Evolutionary conservation across 768 basidiomycete genomes (phyloP), one percentile per base, ranked within the genome.

Genomic region (Nidularia pulvinata): DNA sequence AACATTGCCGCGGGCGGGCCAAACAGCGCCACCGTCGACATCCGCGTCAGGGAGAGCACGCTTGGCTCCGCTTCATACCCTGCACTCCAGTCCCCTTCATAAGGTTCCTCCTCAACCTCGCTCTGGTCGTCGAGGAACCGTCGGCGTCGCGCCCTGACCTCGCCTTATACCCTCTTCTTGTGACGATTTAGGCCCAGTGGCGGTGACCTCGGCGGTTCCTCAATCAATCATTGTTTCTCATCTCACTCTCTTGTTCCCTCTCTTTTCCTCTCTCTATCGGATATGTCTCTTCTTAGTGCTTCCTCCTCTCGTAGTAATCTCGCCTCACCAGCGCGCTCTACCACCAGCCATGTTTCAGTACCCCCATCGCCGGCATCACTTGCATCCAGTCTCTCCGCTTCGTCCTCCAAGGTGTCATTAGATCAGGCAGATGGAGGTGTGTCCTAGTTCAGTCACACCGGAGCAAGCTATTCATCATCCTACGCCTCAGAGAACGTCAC

Each of bases 351-450:
- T 57, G 61, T 71, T 25, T 10, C 37, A 39, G 37, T 39, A 10
- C 68, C 73, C 7, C 70, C 74, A 39, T 74, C 76, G 42, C 68
- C 74, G 11, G 62, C 60, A 54, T 75, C 76, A 47, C 65, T 66
- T 58, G 60, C 67, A 13, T 68, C 66, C 33, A 65, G 56, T 55
- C 61, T 52, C 48, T 73, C 73, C 35, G 71, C 80, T 33, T 81
- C 82, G 25, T 81, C 87, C 6, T 86, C 86, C 34, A 79, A 74
- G 52, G 53, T 72, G 34, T 85, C 86, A 25, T 69, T 85, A 58
- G 73, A 76, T 69, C 66, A 66, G 54, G 81, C 74, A 52, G 87
- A 90, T 65, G 85, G 89, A 75, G 89, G 89, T 86, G 61, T 56
- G 60, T 37, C 34, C 42, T 33, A 16, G 49, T 53, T 51, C 46